Evolutionary conservation across 306 rosid species (phyloP), one percentile per base, ranked within the genome.

Genomic region (Prunus dulcis): DNA sequence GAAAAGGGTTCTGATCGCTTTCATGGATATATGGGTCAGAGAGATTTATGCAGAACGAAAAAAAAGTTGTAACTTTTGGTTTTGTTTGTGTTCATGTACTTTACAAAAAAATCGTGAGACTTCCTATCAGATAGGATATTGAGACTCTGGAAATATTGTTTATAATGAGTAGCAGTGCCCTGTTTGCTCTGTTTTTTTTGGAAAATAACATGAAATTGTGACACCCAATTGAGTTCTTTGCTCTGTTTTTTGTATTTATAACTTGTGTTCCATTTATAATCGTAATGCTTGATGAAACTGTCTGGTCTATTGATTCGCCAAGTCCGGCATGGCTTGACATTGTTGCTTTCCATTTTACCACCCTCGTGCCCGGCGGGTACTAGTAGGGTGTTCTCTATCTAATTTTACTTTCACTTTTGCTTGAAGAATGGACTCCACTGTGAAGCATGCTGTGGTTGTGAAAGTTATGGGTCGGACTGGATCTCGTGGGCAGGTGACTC

Each of bases 391-490:
- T 38, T 57, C 51, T n/a, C 41, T 49, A 23, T 50, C 12, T 10
- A 30, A 28, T 3, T 61, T 14, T 61, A 6, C n/a, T 5, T 27
- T 38, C 23, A 9, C 3, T 53, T 12, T 18, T 18, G n/a, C 64
- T n/a, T 71, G 50, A 74, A 86, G 87, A 73, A 86, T 86, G 89
- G 85, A 86, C 2, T 78, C 85, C 51, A 75, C 71, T 3, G 79
- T 72, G 38, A 86, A 86, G 82, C 87, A 86, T 9, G 87, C 85
- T 6, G 34, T 80, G 15, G 89, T 86, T 46, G 82, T 86, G 41
- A 86, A 83, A 65, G 83, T 86, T 17, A 83, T 86, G 84, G 90
- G 90, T 10, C 82, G 90, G 0, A 86, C 90, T 66, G 86, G 89
- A 34, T 86, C 89, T 5, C 74, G 86, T 77, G 89, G 89, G 9